Conservation (phyloP, 2,329 filamentous ascomycete species). For the Fusarium beomiforme region DNA sequence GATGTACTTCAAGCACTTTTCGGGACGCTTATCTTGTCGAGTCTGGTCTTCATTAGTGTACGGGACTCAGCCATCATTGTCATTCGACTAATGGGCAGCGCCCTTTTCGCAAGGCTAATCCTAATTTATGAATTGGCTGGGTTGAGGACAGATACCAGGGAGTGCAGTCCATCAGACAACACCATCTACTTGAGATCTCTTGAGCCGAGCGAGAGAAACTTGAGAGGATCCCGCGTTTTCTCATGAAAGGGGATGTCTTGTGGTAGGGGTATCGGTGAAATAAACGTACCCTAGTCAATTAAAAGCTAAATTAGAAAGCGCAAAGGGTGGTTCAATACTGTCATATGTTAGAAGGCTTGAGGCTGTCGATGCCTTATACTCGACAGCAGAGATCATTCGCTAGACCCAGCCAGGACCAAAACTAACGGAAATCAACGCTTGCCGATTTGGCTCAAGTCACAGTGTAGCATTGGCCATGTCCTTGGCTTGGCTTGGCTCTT, state of each 20-base stretch:
- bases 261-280: not conserved
- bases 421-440: not conserved
- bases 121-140: conserved; percentile 23
- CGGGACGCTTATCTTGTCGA: conserved; percentile 24
- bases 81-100: conserved; percentile 15
- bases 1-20: conserved; percentile 23
- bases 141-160: conserved; percentile 1
- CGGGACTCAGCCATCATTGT: conserved; percentile 23
- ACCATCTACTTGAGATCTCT: not conserved
- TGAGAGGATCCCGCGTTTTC: not conserved
- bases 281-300: not conserved
- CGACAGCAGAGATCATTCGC: not conserved
- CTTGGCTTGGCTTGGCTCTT: no score
- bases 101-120: conserved; percentile 13
- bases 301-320: not conserved
- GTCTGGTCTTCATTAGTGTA: conserved; percentile 28
- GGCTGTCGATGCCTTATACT: not conserved
- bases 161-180: not conserved
- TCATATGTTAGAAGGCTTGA: not conserved
- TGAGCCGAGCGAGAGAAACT: not conserved
- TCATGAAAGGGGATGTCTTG: not conserved
- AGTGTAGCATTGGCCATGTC: not conserved
- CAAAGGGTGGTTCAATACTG: not conserved
- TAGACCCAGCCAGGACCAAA: not conserved
- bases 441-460: not conserved